Conservation (phyloP, 1,139 yeast species). For the Geotrichum cucujoidarum region DNA sequence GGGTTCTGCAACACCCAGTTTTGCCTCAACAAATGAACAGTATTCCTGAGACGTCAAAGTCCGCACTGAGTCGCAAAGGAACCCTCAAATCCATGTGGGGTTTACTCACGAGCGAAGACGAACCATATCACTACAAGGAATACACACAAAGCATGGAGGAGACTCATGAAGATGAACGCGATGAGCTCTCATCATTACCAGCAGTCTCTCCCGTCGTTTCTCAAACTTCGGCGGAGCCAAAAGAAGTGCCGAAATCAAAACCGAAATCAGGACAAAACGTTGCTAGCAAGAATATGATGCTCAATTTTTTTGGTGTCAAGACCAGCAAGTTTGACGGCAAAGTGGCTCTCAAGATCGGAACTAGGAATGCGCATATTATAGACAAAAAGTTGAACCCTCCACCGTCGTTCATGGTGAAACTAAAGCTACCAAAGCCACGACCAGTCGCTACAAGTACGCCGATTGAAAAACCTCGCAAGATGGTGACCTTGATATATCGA, state of each 20-base stretch:
- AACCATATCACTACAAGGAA: not conserved
- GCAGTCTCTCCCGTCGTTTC: too few species aligned
- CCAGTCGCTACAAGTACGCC: slow-evolving; percentile 1
- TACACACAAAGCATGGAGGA: not conserved
- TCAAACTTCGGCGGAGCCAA: not conserved
- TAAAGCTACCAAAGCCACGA: not conserved
- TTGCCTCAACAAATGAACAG: too few species aligned
- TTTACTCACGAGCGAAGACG: slow-evolving; percentile 14
- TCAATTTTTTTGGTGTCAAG: not conserved
- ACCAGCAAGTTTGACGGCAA: not conserved
- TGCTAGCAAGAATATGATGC: not conserved
- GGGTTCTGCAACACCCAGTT: too few species aligned
- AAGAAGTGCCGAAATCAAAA: not conserved
- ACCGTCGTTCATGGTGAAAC: slow-evolving; percentile 2
- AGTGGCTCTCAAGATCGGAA: slow-evolving; percentile 11
- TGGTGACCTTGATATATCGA: not conserved
- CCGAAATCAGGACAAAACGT: not conserved
- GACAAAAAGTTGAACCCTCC: not conserved
- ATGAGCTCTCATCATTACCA: too few species aligned
- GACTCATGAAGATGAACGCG: not conserved
- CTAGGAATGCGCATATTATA: slow-evolving; percentile 1
- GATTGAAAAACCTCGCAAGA: not conserved
- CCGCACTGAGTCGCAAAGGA: too few species aligned
- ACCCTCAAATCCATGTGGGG: slow-evolving; percentile 14
- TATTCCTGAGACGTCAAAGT: too few species aligned